Percentiles rank a stretch among this genome's conserved stretches.
Evolutionary conservation across 2,329 filamentous ascomycete genomes (phyloP).

Genomic region (Aspergillus sergii): DNA sequence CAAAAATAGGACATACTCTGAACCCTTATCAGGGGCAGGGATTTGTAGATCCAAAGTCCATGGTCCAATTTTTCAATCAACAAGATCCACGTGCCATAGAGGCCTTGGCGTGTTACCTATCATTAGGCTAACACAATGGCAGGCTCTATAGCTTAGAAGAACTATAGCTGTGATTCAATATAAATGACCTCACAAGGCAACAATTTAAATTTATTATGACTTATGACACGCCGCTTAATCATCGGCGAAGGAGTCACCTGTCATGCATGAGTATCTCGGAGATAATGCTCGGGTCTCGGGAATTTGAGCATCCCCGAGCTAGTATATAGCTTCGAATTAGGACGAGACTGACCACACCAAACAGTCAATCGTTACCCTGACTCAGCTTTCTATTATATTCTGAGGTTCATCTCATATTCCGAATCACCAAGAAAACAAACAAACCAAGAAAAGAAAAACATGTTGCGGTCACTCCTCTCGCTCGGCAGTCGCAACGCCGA

Average conservation of each 20-base stretch:
- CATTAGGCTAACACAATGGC: too few relatives aligned
- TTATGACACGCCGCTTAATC: too few relatives aligned
- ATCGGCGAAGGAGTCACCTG: background rate
- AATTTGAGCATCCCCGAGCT: background rate
- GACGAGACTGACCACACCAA: background rate
- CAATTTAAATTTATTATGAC: too few relatives aligned
- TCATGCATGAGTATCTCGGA: background rate
- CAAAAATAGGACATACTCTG: too few relatives aligned
- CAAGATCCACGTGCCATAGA: too few relatives aligned
- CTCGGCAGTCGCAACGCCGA: slow-evolving; percentile 25
- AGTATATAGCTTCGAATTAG: background rate
- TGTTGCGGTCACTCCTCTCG: slow-evolving; percentile 38
- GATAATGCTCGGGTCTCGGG: background rate
- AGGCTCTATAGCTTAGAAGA: too few relatives aligned
- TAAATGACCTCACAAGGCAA: too few relatives aligned
- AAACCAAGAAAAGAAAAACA: slow-evolving; percentile 9
- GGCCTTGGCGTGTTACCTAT: too few relatives aligned
- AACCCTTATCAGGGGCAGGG: too few relatives aligned
- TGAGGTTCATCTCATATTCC: background rate
- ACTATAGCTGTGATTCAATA: too few relatives aligned
- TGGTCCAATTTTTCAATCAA: too few relatives aligned
- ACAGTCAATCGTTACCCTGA: background rate
- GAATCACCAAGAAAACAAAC: background rate
- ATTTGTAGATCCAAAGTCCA: too few relatives aligned
- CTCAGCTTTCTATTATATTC: background rate